A percentile compares a stretch with the other conserved stretches of the same genome.
Evolutionary conservation across 2,329 filamentous ascomycete genomes (phyloP).

Genomic region (Colletotrichum neosansevieriae): DNA sequence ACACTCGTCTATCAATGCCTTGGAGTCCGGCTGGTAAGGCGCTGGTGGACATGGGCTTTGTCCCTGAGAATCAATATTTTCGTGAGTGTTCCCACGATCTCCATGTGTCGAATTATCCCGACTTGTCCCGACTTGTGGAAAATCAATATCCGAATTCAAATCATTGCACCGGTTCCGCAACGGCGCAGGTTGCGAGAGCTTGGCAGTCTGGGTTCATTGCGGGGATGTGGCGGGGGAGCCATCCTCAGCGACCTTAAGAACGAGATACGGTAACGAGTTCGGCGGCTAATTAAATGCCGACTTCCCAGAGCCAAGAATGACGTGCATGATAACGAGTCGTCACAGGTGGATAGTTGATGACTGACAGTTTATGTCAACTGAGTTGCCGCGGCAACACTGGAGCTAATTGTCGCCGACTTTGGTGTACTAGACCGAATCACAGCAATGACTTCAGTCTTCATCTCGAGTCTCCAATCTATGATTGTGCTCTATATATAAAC

Average conservation of each 20-base stretch:
- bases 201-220: not conserved
- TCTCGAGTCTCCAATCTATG: too few species aligned
- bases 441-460: too few species aligned
- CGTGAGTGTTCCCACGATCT: too few species aligned
- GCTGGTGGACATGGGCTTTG: too few species aligned
- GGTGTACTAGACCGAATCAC: too few species aligned
- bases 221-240: not conserved
- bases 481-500: too few species aligned
- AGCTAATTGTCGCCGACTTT: too few species aligned
- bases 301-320: not conserved
- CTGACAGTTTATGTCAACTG: too few species aligned
- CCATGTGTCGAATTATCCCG: not conserved
- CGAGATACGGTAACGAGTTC: not conserved
- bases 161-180: not conserved
- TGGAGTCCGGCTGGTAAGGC: too few species aligned
- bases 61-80: too few species aligned
- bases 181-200: not conserved
- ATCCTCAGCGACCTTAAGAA: not conserved
- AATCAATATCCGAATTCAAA: constrained; percentile 3
- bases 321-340: not conserved
- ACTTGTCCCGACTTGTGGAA: constrained; percentile 20
- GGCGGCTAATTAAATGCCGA: not conserved
- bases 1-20: too few species aligned
- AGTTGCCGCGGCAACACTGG: too few species aligned
- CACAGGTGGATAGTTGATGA: not conserved